Base-by-base conservation (phyloP, 306 rosid species). In the Arachis stenosperma region DNA sequence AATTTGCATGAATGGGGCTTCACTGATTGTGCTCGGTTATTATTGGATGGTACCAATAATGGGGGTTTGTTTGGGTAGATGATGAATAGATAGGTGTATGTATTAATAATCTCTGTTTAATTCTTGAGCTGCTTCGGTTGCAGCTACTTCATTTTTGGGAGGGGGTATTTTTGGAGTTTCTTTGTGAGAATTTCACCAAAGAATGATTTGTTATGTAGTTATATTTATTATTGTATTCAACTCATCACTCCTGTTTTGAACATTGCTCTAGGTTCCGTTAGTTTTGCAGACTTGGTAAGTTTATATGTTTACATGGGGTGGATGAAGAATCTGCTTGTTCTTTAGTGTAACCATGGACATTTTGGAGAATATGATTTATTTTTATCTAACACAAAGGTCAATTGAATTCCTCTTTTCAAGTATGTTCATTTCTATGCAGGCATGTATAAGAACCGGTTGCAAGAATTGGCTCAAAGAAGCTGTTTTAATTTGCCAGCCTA, bases 381-480 rank as follows among this genome's bases (percentile, higher is more conserved):
- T 42, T 42, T 42, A 42, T 42, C 9, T 6, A 42, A 42, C 7
- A 42, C 5, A 42, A 42, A 40, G 1, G 7, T 42, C 37, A 33
- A 33, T 33, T 0, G 4, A 33, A 4, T 33, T 33, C 37, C 37
- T 33, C 37, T 33, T 33, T 33, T 33, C 4, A 33, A 33, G 22
- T 40, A 61, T 12, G 72, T 76, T 58, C 50, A 51, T 76, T 70
- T 78, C 66, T 58, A 33, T 76, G 74, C 89, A 85, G 94, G 78
- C 73, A 90, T 90, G 96, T 80, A 81, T 69, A 90, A 87, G 82
- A 90, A 87, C 67, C 89, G 85, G 78, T 71, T 90, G 81, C 96
- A 90, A 84, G 96, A 91, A 77, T 86, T 91, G 83, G 97, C 97
- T 66, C 97, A 91, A 77, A 84, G 97, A 83, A 87, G 97, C 84